Conservation (phyloP, 345 rosid genomes). For the Trapa bicornis region DNA sequence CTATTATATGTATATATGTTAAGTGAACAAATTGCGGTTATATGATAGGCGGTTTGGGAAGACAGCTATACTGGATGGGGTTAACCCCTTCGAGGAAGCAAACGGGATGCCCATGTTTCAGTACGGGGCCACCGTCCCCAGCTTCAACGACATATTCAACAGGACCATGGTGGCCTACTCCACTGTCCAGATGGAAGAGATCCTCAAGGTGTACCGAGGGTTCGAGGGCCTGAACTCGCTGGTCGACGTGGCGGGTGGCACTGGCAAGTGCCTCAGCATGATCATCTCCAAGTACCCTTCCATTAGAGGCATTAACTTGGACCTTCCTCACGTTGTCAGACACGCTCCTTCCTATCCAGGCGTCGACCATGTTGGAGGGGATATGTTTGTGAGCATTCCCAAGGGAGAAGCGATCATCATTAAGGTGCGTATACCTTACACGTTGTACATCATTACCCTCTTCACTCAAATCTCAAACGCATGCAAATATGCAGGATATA, state of each 20-base stretch:
- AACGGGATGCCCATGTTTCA: slow-evolving; percentile 11
- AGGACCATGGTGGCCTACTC: neutral
- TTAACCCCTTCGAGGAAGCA: slow-evolving; percentile 9
- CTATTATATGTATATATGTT: too few species aligned
- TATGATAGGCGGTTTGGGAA: slow-evolving; percentile 6
- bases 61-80: slow-evolving; percentile 14
- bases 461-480: too few species aligned
- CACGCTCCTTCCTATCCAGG: slow-evolving; percentile 14
- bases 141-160: slow-evolving; percentile 4
- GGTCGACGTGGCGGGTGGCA: slow-evolving; percentile 13
- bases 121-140: neutral
- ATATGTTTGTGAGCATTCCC: slow-evolving; percentile 14
- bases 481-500: neutral
- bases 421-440: slow-evolving; percentile 8
- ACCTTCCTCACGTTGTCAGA: slow-evolving; percentile 10
- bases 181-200: neutral
- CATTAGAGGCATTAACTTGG: slow-evolving; percentile 15
- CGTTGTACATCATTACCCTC: too few species aligned
- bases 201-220: slow-evolving; percentile 9
- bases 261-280: slow-evolving; percentile 9
- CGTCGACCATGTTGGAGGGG: slow-evolving; percentile 16
- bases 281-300: slow-evolving; percentile 13
- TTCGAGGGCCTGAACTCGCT: slow-evolving; percentile 5
- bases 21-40: too few species aligned
- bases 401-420: slow-evolving; percentile 12